These are phyloP conservation scores for Leucoagaricus sp. DNA, from an alignment of 1,284 basidiomycete species.

Conservation along the genomic window DNA sequence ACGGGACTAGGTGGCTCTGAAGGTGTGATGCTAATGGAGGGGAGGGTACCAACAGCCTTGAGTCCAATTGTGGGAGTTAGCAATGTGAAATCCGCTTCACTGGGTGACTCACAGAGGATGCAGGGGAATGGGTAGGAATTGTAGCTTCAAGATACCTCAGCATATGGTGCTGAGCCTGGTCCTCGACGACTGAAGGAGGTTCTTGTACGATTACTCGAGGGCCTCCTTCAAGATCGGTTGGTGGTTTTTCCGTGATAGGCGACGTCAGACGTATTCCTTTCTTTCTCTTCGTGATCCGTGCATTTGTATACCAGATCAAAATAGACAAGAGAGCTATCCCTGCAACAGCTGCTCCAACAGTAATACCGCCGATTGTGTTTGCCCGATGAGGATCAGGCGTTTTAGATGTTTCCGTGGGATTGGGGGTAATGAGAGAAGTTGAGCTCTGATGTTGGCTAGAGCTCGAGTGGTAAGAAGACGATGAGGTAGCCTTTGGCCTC, in stretches of 20 bases:
- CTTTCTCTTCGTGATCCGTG: neutral
- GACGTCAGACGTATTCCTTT: neutral
- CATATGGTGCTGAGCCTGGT: neutral
- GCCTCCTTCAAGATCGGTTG: neutral
- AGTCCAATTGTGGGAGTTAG: neutral
- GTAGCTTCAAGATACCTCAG: neutral
- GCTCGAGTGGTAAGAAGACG: neutral
- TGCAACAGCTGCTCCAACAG: neutral
- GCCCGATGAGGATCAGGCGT: neutral
- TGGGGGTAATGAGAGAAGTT: neutral
- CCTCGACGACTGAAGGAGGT: too few relatives aligned
- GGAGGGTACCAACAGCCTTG: neutral
- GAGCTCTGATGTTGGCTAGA: neutral
- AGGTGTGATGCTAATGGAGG: neutral
- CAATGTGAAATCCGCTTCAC: neutral
- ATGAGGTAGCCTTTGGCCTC: neutral
- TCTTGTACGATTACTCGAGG: neutral
- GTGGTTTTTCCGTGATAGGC: neutral
- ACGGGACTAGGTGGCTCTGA: conserved; percentile 1
- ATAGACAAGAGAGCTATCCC: neutral
- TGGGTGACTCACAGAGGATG: conserved; percentile 5
- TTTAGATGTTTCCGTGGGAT: neutral
- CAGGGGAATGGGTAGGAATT: neutral
- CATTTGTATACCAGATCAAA: neutral
- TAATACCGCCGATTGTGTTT: conserved; percentile 3